phyloP scores from a whole-genome alignment of 768 basidiomycete species.

The Astraeus odoratus region DNA sequence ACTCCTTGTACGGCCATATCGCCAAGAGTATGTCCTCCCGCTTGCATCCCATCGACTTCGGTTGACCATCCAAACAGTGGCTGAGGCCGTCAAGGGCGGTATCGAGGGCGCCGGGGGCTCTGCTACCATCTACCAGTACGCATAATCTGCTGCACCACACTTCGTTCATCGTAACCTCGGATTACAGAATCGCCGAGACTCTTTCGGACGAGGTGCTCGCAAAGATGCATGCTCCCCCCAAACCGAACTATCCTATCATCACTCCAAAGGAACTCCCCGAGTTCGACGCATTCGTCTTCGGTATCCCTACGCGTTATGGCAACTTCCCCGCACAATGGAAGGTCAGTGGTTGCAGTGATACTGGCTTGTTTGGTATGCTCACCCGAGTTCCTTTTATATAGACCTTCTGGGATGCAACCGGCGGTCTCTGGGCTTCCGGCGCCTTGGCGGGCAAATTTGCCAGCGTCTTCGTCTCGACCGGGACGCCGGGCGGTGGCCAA shows the following conservation, averaged over 20 bases:
- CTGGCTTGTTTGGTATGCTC: background rate
- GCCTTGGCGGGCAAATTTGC: slow-evolving; percentile 69
- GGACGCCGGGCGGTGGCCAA: slow-evolving; percentile 76
- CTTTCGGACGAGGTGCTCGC: slow-evolving; percentile 59
- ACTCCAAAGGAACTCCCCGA: slow-evolving; percentile 43
- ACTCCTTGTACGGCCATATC: slow-evolving; percentile 71
- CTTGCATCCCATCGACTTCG: background rate
- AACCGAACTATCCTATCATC: slow-evolving; percentile 66
- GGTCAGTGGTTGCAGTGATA: slow-evolving; percentile 28
- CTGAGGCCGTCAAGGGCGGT: slow-evolving; percentile 43
- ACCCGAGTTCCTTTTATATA: slow-evolving; percentile 19
- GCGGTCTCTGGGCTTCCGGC: slow-evolving; percentile 54
- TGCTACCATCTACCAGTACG: slow-evolving; percentile 50
- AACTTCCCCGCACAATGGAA: slow-evolving; percentile 78
- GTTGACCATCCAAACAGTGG: slow-evolving; percentile 39
- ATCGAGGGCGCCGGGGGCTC: slow-evolving; percentile 42
- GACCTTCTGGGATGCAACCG: slow-evolving; percentile 75
- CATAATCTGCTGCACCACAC: background rate
- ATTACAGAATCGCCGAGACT: slow-evolving; percentile 68
- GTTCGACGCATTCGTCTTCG: slow-evolving; percentile 72
- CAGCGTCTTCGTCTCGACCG: slow-evolving; percentile 67
- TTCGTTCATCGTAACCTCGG: background rate
- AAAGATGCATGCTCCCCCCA: slow-evolving; percentile 66
- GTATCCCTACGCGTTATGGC: slow-evolving; percentile 77
- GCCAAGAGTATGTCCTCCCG: slow-evolving; percentile 42